Conservation (phyloP, 2,329 filamentous ascomycete species). For the Cercospora brassicicola region DNA sequence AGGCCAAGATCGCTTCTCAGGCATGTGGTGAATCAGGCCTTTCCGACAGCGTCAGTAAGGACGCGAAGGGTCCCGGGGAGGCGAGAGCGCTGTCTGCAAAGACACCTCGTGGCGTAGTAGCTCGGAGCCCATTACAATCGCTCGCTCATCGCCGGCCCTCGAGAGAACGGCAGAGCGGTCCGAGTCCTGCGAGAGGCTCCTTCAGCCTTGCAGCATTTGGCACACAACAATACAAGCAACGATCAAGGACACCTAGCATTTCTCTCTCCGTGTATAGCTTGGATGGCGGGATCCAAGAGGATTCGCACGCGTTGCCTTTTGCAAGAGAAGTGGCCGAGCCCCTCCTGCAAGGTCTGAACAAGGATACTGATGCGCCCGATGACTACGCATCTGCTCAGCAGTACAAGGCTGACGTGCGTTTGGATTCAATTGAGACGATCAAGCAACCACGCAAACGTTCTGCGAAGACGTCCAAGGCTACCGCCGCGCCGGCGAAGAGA, state of each 20-base stretch:
- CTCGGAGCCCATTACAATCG: neutral
- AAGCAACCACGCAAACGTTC: neutral
- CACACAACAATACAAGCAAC: neutral
- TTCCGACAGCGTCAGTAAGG: neutral
- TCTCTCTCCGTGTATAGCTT: conserved; percentile 24
- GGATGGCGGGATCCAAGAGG: neutral
- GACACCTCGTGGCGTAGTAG: neutral
- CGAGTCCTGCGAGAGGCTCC: neutral
- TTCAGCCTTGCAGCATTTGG: neutral
- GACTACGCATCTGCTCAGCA: neutral
- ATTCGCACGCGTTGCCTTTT: neutral
- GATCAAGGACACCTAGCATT: conserved; percentile 20
- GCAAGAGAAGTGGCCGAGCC: neutral
- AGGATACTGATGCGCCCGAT: neutral
- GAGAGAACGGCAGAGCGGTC: neutral
- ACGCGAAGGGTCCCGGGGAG: neutral
- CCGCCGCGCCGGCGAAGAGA: neutral
- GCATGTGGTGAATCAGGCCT: neutral
- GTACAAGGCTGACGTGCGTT: neutral
- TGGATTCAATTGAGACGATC: neutral
- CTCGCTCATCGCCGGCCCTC: neutral
- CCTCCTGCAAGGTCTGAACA: neutral
- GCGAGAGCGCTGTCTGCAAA: neutral
- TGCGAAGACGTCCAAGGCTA: neutral
- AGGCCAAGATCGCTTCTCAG: neutral